phyloP scores from a whole-genome alignment of 1,139 yeast genomes.

The Suhomyces maxii region DNA sequence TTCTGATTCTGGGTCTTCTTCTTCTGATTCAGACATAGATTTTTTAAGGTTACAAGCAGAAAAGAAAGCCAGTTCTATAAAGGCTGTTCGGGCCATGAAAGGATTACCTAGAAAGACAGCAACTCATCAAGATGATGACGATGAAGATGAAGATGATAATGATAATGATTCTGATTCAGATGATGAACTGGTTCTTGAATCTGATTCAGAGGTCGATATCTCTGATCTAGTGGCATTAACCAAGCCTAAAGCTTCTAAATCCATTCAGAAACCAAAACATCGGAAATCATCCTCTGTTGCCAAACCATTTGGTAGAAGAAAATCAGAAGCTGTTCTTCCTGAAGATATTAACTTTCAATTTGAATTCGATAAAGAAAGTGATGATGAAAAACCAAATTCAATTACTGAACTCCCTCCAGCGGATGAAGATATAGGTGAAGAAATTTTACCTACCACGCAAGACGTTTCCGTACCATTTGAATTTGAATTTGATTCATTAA shows the following conservation, averaged over 20 bases:
- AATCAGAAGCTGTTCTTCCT: conserved; percentile 43
- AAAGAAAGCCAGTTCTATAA: conserved; percentile 55
- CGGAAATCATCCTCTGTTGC: conserved; percentile 24
- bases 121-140: background rate
- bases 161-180: conserved; percentile 4
- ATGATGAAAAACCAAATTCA: conserved; percentile 19
- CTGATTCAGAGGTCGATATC: conserved; percentile 13
- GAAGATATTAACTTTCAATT: conserved; percentile 58
- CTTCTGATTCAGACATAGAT: conserved; percentile 70
- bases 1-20: conserved; percentile 36
- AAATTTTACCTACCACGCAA: conserved; percentile 28
- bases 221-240: conserved; percentile 14
- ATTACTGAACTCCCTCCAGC: conserved; percentile 10
- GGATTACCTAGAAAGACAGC: conserved; percentile 18
- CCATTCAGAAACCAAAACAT: conserved; percentile 6
- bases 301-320: conserved; percentile 37
- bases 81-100: conserved; percentile 50
- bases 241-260: conserved; percentile 4
- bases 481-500: conserved; percentile 38
- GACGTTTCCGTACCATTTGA: conserved; percentile 25
- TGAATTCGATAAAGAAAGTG: conserved; percentile 46
- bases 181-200: conserved; percentile 9
- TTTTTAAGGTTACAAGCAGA: conserved; percentile 70
- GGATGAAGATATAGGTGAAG: conserved; percentile 75
- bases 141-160: background rate